These are phyloP conservation scores for Paraconiothyrium brasiliense DNA, from an alignment of 2,329 filamentous ascomycete species.

Conservation along the genomic window DNA sequence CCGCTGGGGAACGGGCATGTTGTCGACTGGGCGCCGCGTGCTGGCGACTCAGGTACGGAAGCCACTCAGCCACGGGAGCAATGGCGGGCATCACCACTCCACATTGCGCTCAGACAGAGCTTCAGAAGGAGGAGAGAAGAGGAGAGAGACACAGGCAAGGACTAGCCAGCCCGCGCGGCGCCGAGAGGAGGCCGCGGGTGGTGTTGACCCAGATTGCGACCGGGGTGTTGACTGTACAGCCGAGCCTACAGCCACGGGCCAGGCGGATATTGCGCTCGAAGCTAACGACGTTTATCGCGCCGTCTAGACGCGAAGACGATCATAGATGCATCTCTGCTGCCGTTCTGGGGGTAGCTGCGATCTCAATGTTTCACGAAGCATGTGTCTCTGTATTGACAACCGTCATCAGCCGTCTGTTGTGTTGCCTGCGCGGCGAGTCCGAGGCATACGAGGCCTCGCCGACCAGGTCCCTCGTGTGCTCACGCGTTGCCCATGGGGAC, in stretches of 20 bases:
- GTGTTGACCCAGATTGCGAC: slow-evolving; percentile 40
- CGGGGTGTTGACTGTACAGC: slow-evolving; percentile 25
- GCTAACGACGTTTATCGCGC: slow-evolving; percentile 29
- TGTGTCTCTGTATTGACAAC: neutral
- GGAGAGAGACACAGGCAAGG: slow-evolving; percentile 21
- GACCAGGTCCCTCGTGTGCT: neutral
- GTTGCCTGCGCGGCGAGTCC: neutral
- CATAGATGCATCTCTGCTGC: neutral
- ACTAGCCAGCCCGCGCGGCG: slow-evolving; percentile 15
- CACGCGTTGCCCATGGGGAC: slow-evolving; percentile 20
- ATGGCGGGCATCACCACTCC: slow-evolving; percentile 37
- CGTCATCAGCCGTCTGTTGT: neutral
- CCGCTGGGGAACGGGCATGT: slow-evolving; percentile 28
- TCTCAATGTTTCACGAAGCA: neutral
- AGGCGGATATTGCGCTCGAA: slow-evolving; percentile 33
- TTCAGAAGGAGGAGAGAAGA: slow-evolving; percentile 14
- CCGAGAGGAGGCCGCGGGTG: slow-evolving; percentile 23
- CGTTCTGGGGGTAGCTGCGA: neutral
- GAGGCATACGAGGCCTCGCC: neutral
- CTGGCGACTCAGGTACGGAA: slow-evolving; percentile 23
- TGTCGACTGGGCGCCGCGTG: slow-evolving; percentile 32
- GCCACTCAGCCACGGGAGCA: slow-evolving; percentile 35
- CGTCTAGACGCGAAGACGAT: slow-evolving; percentile 8
- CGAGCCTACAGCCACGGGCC: slow-evolving; percentile 28
- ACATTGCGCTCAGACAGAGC: slow-evolving; percentile 29